Evolutionary conservation across 2,329 filamentous ascomycete genomes (phyloP), one percentile per base, ranked within the genome.

Genomic region (Xylariaceae sp.): DNA sequence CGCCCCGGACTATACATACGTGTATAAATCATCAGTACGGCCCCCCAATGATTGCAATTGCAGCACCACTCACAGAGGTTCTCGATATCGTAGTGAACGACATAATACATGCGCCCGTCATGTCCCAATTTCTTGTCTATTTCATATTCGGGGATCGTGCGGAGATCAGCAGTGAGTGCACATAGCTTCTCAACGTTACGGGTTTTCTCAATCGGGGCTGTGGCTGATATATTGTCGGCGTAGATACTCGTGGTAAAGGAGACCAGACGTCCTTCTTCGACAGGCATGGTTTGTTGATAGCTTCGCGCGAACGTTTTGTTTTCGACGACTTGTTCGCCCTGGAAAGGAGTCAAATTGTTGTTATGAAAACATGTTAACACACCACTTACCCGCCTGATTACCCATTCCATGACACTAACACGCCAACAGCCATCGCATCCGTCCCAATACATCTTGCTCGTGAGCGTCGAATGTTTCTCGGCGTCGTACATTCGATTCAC

Each of bases 391-490:
- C 51, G 47, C 26, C 49, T 52, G 37, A 67, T 62, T 40, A 66
- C 65, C 63, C 64, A 68, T 19, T 60, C 44, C 61, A 68, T 67
- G 3, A 52, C 31, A 16, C 21, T 11, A n/a, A 52, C 27, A 31
- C 37, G 8, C 36, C 41, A 35, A 30, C 27, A 6, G 19, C 48
- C 36, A 16, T 39, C 16, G 19, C 42, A 12, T 0, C 19, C 35
- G 27, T 44, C 35, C 19, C 32, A 46, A 18, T 37, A 45, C 17
- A 14, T 33, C 32, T 33, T 29, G n/a, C 29, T 18, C 5, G 5
- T 7, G 3, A 50, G 15, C 0, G 35, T 35, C 2, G 27, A 27
- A 15, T 49, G 46, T 12, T 27, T 15, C 2, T 12, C 8, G 2
- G 13, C 13, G 24, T 45, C 25, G 28, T 33, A 49, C n/a, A 3